Evolutionary conservation across 495 filamentous ascomycete genomes (phyloP), one percentile per base, ranked within the genome.

Genomic region (Xylaria bambusicola): DNA sequence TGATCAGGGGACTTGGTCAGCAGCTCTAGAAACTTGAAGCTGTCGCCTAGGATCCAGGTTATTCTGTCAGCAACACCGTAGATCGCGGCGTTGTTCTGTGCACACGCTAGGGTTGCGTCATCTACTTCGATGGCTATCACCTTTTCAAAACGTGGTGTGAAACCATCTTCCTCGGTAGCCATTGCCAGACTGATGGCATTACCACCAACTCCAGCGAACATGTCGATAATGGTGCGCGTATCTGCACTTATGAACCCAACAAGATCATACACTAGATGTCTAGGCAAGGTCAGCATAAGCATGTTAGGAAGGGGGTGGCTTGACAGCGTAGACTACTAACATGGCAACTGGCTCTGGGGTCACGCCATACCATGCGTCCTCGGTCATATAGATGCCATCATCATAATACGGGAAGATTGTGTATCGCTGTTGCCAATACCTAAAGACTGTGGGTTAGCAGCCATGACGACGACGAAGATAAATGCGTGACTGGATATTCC

Each of bases 181-280:
- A 84, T 77, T 13, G 94, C 94, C 66, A 98, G 96, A 27, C 92
- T 91, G 60, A 98, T 98, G n/a, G 87, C 82, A 69, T 98, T 98
- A 50, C 93, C 94, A 15, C 94, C 94, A 8, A 92, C 91, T 29
- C 94, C 94, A 21, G 86, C 88, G 76, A 98, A 98, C 17, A 88
- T 82, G 70, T 98, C 94, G 42, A 98, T 83, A 29, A 98, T 81
- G 72, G 63, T 82, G 70, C 53, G 77, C 60, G 63, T 90, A 23
- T 51, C 79, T 68, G 36, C 62, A 48, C 36, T 68, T 62, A 55
- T 68, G 47, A 54, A 63, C 51, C 62, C 76, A 66, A 82, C 73
- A 0, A 97, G 70, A 65, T 98, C 88, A 20, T 81, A 62, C n/a
- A 92, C 91, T 58, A 97, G 90, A 73, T 87, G 83, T 53, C 91